These are phyloP conservation scores for Trypanosoma avium DNA, from an alignment of 208 protist species.

Conservation along the genomic window DNA sequence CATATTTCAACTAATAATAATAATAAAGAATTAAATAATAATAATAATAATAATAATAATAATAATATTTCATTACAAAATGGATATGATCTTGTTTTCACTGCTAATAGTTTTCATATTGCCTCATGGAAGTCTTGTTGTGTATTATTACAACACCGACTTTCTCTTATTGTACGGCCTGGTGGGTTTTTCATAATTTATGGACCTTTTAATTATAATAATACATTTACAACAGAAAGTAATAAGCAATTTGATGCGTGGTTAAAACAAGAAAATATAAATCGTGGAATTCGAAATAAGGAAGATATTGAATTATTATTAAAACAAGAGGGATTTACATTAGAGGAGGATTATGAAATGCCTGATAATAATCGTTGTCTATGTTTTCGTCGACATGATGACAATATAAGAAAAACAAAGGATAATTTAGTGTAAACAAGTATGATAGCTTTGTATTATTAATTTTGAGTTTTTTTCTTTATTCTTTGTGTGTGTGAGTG, in stretches of 20 bases:
- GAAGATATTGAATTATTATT: conserved; percentile 12
- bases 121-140: conserved; percentile 10
- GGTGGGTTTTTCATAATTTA: conserved; percentile 27
- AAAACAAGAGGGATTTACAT: conserved; percentile 7
- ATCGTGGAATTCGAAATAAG: conserved; percentile 17
- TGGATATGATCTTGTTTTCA: conserved; percentile 25
- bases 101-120: conserved; percentile 27
- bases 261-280: conserved; percentile 5
- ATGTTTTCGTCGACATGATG: conserved; percentile 6
- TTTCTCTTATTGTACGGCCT: conserved; percentile 10
- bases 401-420: neutral
- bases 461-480: conserved; percentile 4
- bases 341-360: conserved; percentile 23
- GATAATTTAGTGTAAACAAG: no score
- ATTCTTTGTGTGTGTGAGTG: neutral
- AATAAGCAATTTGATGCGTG: conserved; percentile 17
- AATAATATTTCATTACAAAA: neutral
- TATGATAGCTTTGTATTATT: no score
- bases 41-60: no score
- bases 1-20: no score
- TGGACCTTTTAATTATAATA: conserved; percentile 29
- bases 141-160: neutral
- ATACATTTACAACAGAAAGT: conserved; percentile 21
- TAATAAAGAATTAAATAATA: no score
- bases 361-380: conserved; percentile 28